phyloP scores from a whole-genome alignment of 2,329 filamentous ascomycete genomes.

The Emmonsia crescens region DNA sequence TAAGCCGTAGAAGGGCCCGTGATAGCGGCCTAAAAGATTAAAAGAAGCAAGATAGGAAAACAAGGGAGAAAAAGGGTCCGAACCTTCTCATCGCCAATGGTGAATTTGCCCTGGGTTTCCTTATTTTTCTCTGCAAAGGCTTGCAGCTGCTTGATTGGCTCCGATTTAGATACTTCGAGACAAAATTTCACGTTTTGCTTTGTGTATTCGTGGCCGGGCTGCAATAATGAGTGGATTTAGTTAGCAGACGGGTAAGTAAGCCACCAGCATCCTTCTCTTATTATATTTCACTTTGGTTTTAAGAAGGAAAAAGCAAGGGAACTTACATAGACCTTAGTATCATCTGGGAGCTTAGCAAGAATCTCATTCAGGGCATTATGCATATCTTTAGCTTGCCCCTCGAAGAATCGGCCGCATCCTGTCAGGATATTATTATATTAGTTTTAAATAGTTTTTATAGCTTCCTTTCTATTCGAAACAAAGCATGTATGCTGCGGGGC shows the following conservation, averaged over 20 bases:
- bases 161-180: conserved; percentile 61
- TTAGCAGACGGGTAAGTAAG: neutral
- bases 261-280: neutral
- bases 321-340: conserved; percentile 81
- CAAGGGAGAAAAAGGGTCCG: conserved; percentile 12
- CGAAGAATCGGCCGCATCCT: conserved; percentile 95
- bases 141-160: conserved; percentile 65
- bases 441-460: too few relatives aligned
- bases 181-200: conserved; percentile 89
- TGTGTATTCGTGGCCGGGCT: conserved; percentile 98
- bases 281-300: neutral
- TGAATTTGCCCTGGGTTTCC: conserved; percentile 91
- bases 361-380: conserved; percentile 82
- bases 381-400: conserved; percentile 84
- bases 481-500: neutral
- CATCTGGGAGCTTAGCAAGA: conserved; percentile 68
- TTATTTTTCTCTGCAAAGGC: conserved; percentile 67
- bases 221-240: neutral
- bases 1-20: neutral
- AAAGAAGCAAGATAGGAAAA: neutral
- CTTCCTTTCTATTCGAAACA: neutral
- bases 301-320: neutral
- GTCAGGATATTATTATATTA: conserved; percentile 3
- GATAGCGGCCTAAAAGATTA: too few relatives aligned
- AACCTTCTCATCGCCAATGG: conserved; percentile 94